Conservation (phyloP, 805 yeast genomes). For the Candida jianshihensis region DNA sequence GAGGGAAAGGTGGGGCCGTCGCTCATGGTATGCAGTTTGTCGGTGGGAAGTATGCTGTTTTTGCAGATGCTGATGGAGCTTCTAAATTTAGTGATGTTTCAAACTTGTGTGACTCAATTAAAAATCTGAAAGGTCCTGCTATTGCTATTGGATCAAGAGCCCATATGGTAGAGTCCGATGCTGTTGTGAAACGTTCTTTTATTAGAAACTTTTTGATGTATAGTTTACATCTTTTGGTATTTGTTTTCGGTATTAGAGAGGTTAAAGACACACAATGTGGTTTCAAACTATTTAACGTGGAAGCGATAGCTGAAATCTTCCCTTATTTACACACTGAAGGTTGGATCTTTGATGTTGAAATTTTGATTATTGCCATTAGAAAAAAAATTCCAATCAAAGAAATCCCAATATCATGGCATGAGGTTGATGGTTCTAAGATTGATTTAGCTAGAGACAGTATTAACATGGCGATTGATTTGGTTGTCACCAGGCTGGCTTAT, state of each 20-base stretch:
- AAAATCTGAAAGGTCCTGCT: constrained; percentile 33
- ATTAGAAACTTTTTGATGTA: constrained; percentile 89
- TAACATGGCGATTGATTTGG: constrained; percentile 89
- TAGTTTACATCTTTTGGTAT: constrained; percentile 81
- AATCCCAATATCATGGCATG: constrained; percentile 93
- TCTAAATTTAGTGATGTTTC: constrained; percentile 66
- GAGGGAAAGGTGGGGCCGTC: constrained; percentile 97
- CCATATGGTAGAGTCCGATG: constrained; percentile 92
- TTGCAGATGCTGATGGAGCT: constrained; percentile 99
- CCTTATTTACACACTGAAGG: constrained; percentile 95
- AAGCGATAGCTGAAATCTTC: constrained; percentile 58
- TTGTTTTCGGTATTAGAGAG: constrained; percentile 77
- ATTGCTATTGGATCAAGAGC: constrained; percentile 91
- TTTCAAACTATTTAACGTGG: constrained; percentile 79
- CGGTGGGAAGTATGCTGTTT: constrained; percentile 67
- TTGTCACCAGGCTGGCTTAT: constrained; percentile 86
- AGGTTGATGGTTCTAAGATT: constrained; percentile 91
- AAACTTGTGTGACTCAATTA: constrained; percentile 40
- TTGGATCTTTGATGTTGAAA: constrained; percentile 97
- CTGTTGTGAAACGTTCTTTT: constrained; percentile 89
- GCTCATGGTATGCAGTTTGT: constrained; percentile 80
- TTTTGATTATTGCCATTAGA: constrained; percentile 70
- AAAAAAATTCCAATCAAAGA: constrained; percentile 65
- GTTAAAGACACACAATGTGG: constrained; percentile 97
- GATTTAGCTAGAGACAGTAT: constrained; percentile 87